phyloP scores from a whole-genome alignment of 2,329 filamentous ascomycete species.

The Ceratocystis huliohia region DNA sequence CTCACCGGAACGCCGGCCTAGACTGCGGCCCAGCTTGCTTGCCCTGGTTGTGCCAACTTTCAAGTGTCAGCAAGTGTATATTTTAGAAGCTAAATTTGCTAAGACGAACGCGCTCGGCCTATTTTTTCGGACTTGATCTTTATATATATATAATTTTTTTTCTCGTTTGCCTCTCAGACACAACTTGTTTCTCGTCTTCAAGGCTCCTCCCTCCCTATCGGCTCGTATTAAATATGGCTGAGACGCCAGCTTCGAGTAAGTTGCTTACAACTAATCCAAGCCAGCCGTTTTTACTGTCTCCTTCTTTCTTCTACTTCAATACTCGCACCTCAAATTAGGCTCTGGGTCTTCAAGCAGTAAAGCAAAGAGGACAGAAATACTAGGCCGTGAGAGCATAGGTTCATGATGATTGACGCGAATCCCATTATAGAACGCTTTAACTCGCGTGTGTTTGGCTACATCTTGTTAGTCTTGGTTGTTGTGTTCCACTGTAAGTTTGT shows the following conservation, averaged over 20 bases:
- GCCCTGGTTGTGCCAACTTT: neutral
- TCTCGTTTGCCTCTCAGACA: neutral
- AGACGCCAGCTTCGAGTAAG: slow-evolving; percentile 20
- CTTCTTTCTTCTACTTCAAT: neutral
- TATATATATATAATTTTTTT: slow-evolving; percentile 3
- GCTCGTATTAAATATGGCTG: slow-evolving; percentile 18
- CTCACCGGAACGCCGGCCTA: neutral
- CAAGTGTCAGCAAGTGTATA: neutral
- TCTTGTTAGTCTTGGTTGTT: slow-evolving; percentile 19
- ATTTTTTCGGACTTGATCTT: neutral
- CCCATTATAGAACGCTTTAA: slow-evolving; percentile 19
- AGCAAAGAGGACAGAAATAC: neutral
- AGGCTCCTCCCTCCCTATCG: neutral
- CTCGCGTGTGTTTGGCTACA: slow-evolving; percentile 20
- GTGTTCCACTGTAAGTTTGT: slow-evolving; percentile 19
- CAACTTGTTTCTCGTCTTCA: neutral
- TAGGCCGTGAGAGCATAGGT: neutral
- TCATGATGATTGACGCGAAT: slow-evolving; percentile 15
- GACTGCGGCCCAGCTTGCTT: neutral
- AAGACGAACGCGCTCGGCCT: neutral
- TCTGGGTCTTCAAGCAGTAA: neutral
- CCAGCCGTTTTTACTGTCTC: slow-evolving; percentile 1
- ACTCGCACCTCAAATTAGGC: neutral
- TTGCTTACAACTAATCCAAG: neutral
- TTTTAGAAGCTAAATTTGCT: neutral